A percentile compares a stretch with the other conserved stretches of the same genome.
These are phyloP conservation scores for Craterostigma plantagineum DNA, from an alignment of 257 asterid genomes.

Conservation along the genomic window DNA sequence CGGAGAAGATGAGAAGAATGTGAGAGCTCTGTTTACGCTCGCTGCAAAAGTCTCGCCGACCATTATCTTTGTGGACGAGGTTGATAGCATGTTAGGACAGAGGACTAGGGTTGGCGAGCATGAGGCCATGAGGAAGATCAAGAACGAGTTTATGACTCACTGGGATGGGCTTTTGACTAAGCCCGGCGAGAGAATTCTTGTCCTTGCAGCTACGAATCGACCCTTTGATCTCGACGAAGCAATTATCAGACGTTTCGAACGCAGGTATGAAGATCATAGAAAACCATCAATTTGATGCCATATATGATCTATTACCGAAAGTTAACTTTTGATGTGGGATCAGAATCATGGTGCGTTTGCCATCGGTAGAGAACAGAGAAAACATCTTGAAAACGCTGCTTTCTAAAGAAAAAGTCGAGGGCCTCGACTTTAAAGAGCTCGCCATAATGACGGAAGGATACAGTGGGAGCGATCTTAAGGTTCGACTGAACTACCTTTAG, in stretches of 20 bases:
- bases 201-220: conserved; percentile 94
- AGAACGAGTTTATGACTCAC: conserved; percentile 86
- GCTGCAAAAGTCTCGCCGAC: conserved; percentile 96
- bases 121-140: conserved; percentile 94
- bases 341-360: conserved; percentile 90
- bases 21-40: conserved; percentile 90
- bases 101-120: conserved; percentile 91
- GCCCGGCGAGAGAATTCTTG: conserved; percentile 87
- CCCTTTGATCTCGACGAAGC: conserved; percentile 99
- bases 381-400: conserved; percentile 70
- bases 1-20: conserved; percentile 95
- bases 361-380: conserved; percentile 78
- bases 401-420: conserved; percentile 68
- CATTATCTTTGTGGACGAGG: conserved; percentile 90
- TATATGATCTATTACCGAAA: neutral
- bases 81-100: conserved; percentile 98
- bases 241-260: conserved; percentile 88
- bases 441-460: conserved; percentile 83
- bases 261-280: conserved; percentile 58
- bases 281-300: neutral
- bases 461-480: conserved; percentile 98
- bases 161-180: conserved; percentile 95
- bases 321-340: conserved; percentile 10
- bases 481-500: conserved; percentile 18
- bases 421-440: conserved; percentile 70